Base-by-base conservation (phyloP, 2,329 filamentous ascomycete species). In the Nemania bipapillata region DNA sequence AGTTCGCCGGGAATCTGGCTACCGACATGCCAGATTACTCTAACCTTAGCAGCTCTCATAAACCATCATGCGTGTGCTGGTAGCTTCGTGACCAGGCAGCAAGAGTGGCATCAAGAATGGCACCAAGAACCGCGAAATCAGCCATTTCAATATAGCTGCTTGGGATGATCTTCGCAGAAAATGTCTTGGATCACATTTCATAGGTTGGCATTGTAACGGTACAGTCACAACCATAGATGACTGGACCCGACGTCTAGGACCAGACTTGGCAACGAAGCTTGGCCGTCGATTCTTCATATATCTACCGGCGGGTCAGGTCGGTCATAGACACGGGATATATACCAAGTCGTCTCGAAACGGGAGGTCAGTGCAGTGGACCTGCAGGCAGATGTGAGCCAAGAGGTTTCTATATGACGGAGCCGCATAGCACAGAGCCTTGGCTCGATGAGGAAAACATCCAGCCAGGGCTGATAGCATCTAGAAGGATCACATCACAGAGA, bases 211-310 rank as follows among this genome's bases (percentile, higher is more conserved):
- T 56, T 63, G 53, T 40, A 28, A 52, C 42, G 56, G 42, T 63
- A 57, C 26, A 49, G 62, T 53, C 60, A 62, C 24, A 37, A 57
- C 35, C 37, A n/a, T 54, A 60, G 15, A 58, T 56, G 57, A 57
- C 64, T 52, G 59, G 71, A 70, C 74, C 73, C 72, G 66, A 63
- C 62, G 42, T 72, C 69, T 71, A 70, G 73, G 73, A 73, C 59
- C 71, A 72, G 68, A 74, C 73, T 75, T 75, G 74, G 74, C 72
- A 74, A 73, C 70, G 70, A 66, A 74, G 74, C 74, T 75, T 65
- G 70, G 66, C 69, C 58, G 70, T 66, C 65, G 72, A 59, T 42
- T 66, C 32, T 68, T 72, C 65, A 70, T 72, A 58, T 72, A 70
- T 69, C 32, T 49, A 47, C 28, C 7, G 40, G 58, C 58, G 47